These are phyloP conservation scores for barrel medic (Medicago truncatula) DNA, from an alignment of 306 rosid genomes.

Conservation along the genomic window MtrunA17r5.0-ANR NC_053049.1:40230001-40230500, in stretches of 20 bases:
- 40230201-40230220: constrained; percentile 64
- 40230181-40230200: constrained; percentile 52
- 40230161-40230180: constrained; percentile 63
- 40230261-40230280: constrained; percentile 62
- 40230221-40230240: constrained; percentile 66
- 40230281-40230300: constrained; percentile 62
- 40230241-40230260: constrained; percentile 70
- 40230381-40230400: constrained; percentile 63
- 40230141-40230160: constrained; percentile 58
- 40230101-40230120: constrained; percentile 67
- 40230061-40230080: constrained; percentile 54
- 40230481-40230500: constrained; percentile 59
- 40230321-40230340: constrained; percentile 51
- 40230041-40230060: constrained; percentile 52
- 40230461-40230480: constrained; percentile 60
- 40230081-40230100: constrained; percentile 50
- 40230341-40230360: constrained; percentile 77
- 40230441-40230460: constrained; percentile 74
- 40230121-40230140: constrained; percentile 61
- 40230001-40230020: constrained; percentile 46
- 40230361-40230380: constrained; percentile 74
- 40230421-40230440: constrained; percentile 63
- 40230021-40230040: constrained; percentile 47
- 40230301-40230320: constrained; percentile 68
- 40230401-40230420: constrained; percentile 59